These are phyloP conservation scores for Cladorrhinum samala DNA, from an alignment of 495 filamentous ascomycete species.

Conservation along the genomic window DNA sequence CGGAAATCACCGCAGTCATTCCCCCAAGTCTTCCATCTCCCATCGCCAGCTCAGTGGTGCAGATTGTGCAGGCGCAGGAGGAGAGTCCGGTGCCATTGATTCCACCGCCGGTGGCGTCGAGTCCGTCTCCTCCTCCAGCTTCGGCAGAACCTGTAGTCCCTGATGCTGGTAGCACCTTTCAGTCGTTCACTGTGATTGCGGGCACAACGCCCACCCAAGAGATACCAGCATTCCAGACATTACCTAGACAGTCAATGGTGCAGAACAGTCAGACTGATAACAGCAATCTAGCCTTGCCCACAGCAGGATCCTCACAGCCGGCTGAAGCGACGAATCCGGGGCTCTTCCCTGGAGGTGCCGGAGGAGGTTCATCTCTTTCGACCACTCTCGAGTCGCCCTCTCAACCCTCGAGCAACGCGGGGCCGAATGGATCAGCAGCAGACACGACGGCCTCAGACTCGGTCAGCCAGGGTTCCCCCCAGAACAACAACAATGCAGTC, in stretches of 20 bases:
- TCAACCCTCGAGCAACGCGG: constrained; percentile 8
- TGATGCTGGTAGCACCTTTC: constrained; percentile 16
- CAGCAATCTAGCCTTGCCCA: constrained; percentile 25
- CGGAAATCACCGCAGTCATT: constrained; percentile 7
- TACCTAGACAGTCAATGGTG: constrained; percentile 15
- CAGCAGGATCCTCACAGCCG: constrained; percentile 12
- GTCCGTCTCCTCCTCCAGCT: constrained; percentile 10
- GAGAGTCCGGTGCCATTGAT: not conserved
- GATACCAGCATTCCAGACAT: constrained; percentile 1
- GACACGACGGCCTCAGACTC: constrained; percentile 13
- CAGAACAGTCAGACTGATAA: constrained; percentile 31
- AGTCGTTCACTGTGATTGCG: constrained; percentile 21
- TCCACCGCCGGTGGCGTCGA: not conserved
- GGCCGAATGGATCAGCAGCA: constrained; percentile 12
- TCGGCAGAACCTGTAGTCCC: constrained; percentile 3
- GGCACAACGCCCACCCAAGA: constrained; percentile 12
- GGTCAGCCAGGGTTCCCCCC: constrained; percentile 10
- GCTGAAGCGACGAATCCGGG: constrained; percentile 14
- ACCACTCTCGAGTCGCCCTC: constrained; percentile 19
- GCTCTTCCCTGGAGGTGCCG: constrained; percentile 9
- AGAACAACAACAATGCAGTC: constrained; percentile 22
- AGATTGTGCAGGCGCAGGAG: constrained; percentile 15
- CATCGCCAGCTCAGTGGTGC: constrained; percentile 1
- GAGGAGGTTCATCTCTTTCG: constrained; percentile 12
- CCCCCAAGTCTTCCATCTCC: constrained; percentile 2